Percentiles rank a stretch among this genome's conserved stretches.
These are phyloP conservation scores for Wickerhamiella cacticola DNA, from an alignment of 805 yeast species.

Conservation along the genomic window DNA sequence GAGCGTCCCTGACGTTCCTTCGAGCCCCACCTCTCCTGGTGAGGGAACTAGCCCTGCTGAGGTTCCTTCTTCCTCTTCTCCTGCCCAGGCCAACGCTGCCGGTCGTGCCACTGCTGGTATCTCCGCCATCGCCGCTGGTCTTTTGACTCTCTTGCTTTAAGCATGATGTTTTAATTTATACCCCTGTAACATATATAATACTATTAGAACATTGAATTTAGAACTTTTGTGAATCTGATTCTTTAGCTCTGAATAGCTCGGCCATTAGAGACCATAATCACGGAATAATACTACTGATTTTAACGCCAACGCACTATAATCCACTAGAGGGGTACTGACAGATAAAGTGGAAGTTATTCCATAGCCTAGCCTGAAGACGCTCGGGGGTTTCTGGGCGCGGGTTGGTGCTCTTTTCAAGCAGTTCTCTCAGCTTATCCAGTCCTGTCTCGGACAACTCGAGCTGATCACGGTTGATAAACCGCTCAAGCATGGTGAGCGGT, in stretches of 20 bases:
- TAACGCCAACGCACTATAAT: too few species aligned
- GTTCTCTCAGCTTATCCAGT: too few species aligned
- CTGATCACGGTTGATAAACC: too few species aligned
- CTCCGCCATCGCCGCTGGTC: conserved; percentile 3
- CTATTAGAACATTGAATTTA: neutral
- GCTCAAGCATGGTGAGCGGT: too few species aligned
- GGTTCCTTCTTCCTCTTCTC: neutral
- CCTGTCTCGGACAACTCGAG: neutral
- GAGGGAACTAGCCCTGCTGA: neutral
- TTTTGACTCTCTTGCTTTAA: conserved; percentile 4
- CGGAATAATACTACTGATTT: too few species aligned
- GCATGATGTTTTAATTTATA: neutral
- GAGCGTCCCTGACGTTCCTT: conserved; percentile 6
- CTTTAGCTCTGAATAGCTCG: neutral
- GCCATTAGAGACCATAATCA: too few species aligned
- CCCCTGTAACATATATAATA: neutral
- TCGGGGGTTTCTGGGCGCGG: too few species aligned
- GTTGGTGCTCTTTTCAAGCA: too few species aligned
- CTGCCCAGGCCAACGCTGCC: conserved; percentile 3
- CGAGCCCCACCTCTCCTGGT: conserved; percentile 5
- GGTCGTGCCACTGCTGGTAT: neutral
- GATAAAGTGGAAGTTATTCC: neutral
- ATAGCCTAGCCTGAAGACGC: neutral
- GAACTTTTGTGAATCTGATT: neutral
- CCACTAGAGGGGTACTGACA: neutral